Conservation (phyloP, 2,329 filamentous ascomycete genomes). For the Aureobasidium sp. region DNA sequence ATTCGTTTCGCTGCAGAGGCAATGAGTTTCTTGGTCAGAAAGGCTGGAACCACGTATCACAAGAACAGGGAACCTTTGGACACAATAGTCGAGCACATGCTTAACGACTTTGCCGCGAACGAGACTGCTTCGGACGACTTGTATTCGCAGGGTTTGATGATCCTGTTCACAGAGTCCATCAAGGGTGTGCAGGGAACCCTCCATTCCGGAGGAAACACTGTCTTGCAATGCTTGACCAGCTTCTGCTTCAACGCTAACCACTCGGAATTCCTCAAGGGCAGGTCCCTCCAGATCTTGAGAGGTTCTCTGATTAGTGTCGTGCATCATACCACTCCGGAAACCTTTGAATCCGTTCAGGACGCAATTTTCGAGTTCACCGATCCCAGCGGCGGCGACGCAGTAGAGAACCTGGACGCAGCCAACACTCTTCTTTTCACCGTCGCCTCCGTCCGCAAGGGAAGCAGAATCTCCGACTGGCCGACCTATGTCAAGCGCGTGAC, state of each 20-base stretch:
- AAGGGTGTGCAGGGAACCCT: constrained; percentile 51
- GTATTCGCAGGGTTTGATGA: constrained; percentile 85
- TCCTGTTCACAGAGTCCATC: constrained; percentile 76
- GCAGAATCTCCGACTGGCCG: constrained; percentile 64
- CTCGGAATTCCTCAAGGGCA: constrained; percentile 28
- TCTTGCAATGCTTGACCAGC: constrained; percentile 9
- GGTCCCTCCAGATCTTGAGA: constrained; percentile 48
- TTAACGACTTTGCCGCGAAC: constrained; percentile 55
- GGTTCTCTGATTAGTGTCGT: constrained; percentile 74
- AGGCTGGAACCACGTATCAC: constrained; percentile 69
- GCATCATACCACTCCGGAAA: constrained; percentile 68
- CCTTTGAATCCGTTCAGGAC: constrained; percentile 60
- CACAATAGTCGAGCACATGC: constrained; percentile 61
- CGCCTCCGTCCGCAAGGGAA: constrained; percentile 73
- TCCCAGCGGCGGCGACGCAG: constrained; percentile 24
- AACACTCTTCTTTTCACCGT: constrained; percentile 55
- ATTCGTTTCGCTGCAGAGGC: constrained; percentile 90
- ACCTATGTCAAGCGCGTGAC: constrained; percentile 43
- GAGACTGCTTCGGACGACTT: constrained; percentile 48
- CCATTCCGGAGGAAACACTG: constrained; percentile 43
- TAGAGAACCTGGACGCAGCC: constrained; percentile 33
- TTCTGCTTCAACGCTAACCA: constrained; percentile 11
- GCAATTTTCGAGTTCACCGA: constrained; percentile 47
- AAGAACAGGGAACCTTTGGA: constrained; percentile 61
- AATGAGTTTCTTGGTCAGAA: constrained; percentile 85